Evolutionary conservation across 2,329 filamentous ascomycete species (phyloP), one percentile per base, ranked within the genome.

Genomic region (Fusarium lateritium): DNA sequence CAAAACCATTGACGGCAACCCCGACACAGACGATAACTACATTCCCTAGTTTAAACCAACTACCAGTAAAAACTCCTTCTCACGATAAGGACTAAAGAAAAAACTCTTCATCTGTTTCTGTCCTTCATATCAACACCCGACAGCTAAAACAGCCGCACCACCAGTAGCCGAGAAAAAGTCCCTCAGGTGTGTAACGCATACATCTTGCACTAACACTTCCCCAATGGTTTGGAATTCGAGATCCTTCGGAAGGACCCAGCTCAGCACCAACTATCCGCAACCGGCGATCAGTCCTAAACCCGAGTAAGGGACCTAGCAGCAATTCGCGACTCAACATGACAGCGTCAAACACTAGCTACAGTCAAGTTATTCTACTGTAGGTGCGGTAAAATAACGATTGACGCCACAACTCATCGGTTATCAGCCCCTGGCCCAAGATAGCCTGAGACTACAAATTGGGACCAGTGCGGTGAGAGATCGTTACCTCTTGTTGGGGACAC

Each of bases 341-440:
- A 60, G 53, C 44, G 40, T 38, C 28, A 54, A 61, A 39, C 49
- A 43, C 55, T 47, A 31, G 28, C 9, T 28, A 28, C 28, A 24
- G 24, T 19, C 19, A 19, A 19, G 19, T 19, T 19, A 19, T 19
- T 19, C 38, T n/a, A 10, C 44, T 38, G 22, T 47, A 53, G 31
- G 38, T 46, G 33, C 44, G 50, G 60, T 50, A 64, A 44, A 21
- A 63, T 44, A 56, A 58, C 57, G 45, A 68, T 53, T 61, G 59
- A 56, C 68, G 65, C 70, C 65, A 71, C 62, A 65, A 57, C 64
- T 49, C 56, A 55, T 68, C 42, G 63, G 63, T 40, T 50, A 33
- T 49, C 42, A 59, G 52, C 36, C 38, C 62, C 59, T 47, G 43
- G 62, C 24, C 51, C 39, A 54, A 45, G 56, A 36, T 34, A 34